These are phyloP conservation scores for Globisporangium mamillatum DNA, from an alignment of 352 stramenopile genomes.

Conservation along the genomic window DNA sequence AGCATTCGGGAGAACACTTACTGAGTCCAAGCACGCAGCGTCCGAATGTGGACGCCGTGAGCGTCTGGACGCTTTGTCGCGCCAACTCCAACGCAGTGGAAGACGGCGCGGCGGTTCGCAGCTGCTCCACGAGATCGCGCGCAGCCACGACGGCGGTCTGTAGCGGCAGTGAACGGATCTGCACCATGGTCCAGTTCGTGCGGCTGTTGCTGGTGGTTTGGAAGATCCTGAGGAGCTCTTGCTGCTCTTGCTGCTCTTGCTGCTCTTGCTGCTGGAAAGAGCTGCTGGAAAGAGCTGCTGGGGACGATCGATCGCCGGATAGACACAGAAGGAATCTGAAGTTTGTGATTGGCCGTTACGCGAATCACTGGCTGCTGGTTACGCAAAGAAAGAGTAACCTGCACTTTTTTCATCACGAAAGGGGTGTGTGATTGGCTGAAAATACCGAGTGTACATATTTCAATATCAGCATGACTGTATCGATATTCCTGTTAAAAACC, in stretches of 20 bases:
- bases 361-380: no score
- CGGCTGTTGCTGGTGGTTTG: neutral
- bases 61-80: constrained; percentile 18
- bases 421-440: no score
- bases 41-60: constrained; percentile 45
- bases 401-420: no score
- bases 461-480: no score
- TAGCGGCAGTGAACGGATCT: constrained; percentile 10
- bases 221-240: constrained; percentile 4
- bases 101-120: neutral
- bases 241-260: neutral
- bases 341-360: no score
- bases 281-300: constrained; percentile 1
- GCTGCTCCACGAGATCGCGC: constrained; percentile 8
- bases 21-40: constrained; percentile 75
- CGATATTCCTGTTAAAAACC: neutral
- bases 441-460: no score
- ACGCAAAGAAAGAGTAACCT: no score
- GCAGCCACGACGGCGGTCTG: constrained; percentile 20
- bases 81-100: neutral
- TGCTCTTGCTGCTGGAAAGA: neutral
- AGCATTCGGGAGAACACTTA: constrained; percentile 18
- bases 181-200: constrained; percentile 10
- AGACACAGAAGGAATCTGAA: no score
- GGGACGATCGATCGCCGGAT: neutral